Percentiles rank a stretch among this genome's conserved stretches.
These are phyloP conservation scores for Pseudogymnoascus pannorum DNA, from an alignment of 2,329 filamentous ascomycete genomes.

Conservation along the genomic window DNA sequence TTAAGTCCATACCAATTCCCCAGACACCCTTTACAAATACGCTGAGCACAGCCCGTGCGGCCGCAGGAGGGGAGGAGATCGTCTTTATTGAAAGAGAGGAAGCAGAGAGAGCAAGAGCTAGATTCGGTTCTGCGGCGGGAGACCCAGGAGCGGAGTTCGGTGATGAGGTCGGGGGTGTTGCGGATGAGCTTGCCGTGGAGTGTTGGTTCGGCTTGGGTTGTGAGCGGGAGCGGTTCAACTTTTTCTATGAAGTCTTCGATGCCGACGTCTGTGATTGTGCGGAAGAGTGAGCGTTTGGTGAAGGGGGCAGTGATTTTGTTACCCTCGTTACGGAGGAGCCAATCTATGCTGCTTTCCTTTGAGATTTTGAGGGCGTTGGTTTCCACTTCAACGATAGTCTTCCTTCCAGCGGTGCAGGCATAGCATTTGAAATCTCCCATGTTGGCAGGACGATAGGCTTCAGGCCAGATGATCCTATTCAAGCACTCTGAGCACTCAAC, in stretches of 20 bases:
- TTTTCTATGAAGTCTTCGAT: neutral
- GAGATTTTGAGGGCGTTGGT: neutral
- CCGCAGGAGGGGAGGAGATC: neutral
- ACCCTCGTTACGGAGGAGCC: neutral
- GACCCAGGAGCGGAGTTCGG: neutral
- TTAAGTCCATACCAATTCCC: neutral
- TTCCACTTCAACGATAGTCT: constrained; percentile 9
- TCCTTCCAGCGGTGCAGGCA: constrained; percentile 31
- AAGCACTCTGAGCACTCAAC: constrained; percentile 1
- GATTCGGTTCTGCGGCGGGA: neutral
- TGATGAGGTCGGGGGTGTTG: neutral
- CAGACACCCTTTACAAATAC: neutral
- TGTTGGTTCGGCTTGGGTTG: neutral
- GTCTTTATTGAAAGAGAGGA: neutral
- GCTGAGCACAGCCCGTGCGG: neutral
- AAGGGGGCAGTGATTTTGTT: neutral
- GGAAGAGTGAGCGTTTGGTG: neutral
- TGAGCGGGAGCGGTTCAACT: neutral
- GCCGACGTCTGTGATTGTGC: neutral
- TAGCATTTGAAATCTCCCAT: constrained; percentile 33
- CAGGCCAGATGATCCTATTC: constrained; percentile 38
- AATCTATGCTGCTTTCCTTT: neutral
- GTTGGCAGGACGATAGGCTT: constrained; percentile 34
- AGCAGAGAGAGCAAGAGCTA: neutral
- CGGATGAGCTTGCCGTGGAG: neutral